Evolutionary conservation across 495 filamentous ascomycete genomes (phyloP).

Genomic region (Elasticomyces elasticus): DNA sequence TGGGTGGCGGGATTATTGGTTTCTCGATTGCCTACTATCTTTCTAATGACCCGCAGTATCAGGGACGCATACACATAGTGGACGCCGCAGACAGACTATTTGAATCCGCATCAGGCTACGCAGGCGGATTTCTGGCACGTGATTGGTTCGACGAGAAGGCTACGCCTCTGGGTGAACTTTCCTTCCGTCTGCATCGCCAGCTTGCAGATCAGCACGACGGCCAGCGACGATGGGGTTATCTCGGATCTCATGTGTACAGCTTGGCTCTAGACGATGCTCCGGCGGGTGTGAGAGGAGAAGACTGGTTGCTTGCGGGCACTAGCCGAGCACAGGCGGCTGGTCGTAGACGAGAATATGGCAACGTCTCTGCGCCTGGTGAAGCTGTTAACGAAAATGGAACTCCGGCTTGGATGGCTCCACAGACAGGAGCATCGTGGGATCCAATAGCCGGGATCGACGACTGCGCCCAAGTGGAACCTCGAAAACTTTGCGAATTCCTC

Average conservation of each 20-base stretch:
- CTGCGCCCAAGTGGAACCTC: neutral
- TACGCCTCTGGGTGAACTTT: neutral
- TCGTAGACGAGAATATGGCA: neutral
- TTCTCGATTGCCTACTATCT: constrained; percentile 1
- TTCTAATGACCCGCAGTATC: neutral
- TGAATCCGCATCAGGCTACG: neutral
- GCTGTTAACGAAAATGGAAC: neutral
- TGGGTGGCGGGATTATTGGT: constrained; percentile 1
- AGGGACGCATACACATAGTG: neutral
- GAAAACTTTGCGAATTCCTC: neutral
- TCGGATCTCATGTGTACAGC: neutral
- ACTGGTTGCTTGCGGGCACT: constrained; percentile 1
- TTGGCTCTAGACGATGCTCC: neutral
- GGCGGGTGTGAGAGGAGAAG: neutral
- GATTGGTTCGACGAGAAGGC: constrained; percentile 1
- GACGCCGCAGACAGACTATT: neutral
- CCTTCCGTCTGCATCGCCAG: neutral
- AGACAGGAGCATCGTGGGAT: neutral
- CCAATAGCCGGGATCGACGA: neutral
- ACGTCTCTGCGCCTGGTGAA: neutral
- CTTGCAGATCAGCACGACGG: neutral
- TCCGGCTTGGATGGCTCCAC: neutral
- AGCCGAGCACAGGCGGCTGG: neutral
- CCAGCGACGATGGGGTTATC: neutral
- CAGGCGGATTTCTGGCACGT: neutral